phyloP scores from a whole-genome alignment of 169 alveolate species.

The Cryptosporidium andersoni region DNA sequence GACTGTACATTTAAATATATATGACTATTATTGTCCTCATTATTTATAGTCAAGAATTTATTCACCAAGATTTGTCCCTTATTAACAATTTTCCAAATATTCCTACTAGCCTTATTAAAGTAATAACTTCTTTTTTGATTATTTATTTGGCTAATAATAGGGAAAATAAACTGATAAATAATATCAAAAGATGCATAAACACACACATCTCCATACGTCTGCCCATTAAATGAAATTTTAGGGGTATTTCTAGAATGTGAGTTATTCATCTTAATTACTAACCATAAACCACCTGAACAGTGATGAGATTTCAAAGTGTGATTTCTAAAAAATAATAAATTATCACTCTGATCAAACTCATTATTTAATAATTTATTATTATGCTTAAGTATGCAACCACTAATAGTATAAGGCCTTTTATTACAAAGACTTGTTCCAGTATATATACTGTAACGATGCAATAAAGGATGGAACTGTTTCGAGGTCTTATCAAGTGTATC shows the following conservation, averaged over 20 bases:
- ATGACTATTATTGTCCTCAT: slow-evolving; percentile 11
- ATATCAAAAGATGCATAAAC: slow-evolving; percentile 43
- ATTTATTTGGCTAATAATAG: slow-evolving; percentile 49
- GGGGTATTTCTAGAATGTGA: slow-evolving; percentile 43
- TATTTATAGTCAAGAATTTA: slow-evolving; percentile 18
- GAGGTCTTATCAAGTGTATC: background rate
- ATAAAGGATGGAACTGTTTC: slow-evolving; percentile 21
- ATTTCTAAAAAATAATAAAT: background rate
- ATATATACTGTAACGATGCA: slow-evolving; percentile 40
- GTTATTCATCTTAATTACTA: slow-evolving; percentile 18
- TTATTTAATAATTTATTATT: background rate
- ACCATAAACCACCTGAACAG: slow-evolving; percentile 56
- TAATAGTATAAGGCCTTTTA: slow-evolving; percentile 29
- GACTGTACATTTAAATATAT: slow-evolving; percentile 32
- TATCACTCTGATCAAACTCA: background rate
- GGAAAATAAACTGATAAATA: slow-evolving; percentile 29
- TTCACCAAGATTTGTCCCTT: slow-evolving; percentile 37
- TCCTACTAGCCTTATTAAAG: slow-evolving; percentile 35
- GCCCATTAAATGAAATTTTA: slow-evolving; percentile 20
- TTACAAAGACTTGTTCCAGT: slow-evolving; percentile 55
- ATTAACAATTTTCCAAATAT: slow-evolving; percentile 22
- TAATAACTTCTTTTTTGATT: slow-evolving; percentile 29
- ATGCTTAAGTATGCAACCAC: background rate
- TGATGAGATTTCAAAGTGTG: slow-evolving; percentile 4
- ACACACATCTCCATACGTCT: slow-evolving; percentile 49